Evolutionary conservation across 768 basidiomycete genomes (phyloP).

Genomic region (Panaeolus papilionaceus): DNA sequence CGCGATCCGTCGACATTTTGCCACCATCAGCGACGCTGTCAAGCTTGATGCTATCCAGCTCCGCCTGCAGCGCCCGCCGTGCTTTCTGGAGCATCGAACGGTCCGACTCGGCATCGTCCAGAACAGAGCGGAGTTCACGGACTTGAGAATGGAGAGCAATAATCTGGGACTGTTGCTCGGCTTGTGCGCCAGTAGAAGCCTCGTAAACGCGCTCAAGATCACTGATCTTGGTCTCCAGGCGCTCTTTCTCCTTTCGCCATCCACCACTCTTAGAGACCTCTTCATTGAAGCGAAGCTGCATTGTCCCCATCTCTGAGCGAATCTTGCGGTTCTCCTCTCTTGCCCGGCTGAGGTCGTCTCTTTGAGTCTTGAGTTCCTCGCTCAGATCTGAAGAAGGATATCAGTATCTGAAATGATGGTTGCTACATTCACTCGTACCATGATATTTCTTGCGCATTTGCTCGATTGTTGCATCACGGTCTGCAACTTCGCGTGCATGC

Average conservation of each 20-base stretch:
- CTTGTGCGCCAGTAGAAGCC: constrained; percentile 69
- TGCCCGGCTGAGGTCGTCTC: constrained; percentile 75
- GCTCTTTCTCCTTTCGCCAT: constrained; percentile 90
- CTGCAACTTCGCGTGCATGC: constrained; percentile 80
- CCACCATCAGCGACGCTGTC: constrained; percentile 69
- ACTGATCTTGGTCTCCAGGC: constrained; percentile 80
- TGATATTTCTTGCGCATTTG: constrained; percentile 90
- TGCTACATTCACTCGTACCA: constrained; percentile 46
- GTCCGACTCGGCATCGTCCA: constrained; percentile 89
- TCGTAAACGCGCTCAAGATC: constrained; percentile 82
- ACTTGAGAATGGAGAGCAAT: constrained; percentile 87
- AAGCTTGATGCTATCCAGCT: constrained; percentile 80
- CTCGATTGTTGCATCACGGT: constrained; percentile 78
- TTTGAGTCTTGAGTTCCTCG: constrained; percentile 77
- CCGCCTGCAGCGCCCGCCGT: constrained; percentile 78
- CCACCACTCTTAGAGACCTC: constrained; percentile 78
- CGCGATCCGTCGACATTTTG: constrained; percentile 58
- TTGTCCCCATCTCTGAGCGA: constrained; percentile 76
- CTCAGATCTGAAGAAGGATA: constrained; percentile 14
- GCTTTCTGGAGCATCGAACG: constrained; percentile 82
- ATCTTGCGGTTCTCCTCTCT: constrained; percentile 83
- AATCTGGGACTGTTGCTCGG: constrained; percentile 86
- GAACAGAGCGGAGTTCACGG: constrained; percentile 76
- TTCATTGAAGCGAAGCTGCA: constrained; percentile 77
- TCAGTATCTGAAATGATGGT: neutral